Conservation (phyloP, 176 grass and related monocot species). For the Puccinellia tenuiflora region DNA sequence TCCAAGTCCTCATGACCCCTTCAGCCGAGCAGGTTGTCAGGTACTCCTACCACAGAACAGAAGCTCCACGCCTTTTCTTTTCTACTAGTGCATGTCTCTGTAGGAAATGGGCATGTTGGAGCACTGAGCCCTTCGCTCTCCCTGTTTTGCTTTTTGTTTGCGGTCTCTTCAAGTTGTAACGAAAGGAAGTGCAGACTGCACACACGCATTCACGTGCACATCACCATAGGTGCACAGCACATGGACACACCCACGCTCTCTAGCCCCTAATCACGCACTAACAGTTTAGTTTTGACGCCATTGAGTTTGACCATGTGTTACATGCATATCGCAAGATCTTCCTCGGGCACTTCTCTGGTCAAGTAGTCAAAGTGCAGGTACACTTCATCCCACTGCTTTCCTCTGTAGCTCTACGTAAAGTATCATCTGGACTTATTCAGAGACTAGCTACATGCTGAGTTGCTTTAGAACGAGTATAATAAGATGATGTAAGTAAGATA, state of each 20-base stretch:
- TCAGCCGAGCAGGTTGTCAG: background rate
- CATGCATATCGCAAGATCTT: background rate
- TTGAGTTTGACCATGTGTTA: background rate
- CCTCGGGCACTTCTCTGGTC: background rate
- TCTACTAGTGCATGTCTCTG: background rate
- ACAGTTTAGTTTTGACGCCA: background rate
- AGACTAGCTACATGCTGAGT: too few relatives aligned
- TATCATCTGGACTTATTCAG: background rate
- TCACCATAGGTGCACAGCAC: background rate
- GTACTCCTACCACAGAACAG: background rate
- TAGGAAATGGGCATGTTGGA: background rate
- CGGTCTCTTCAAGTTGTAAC: background rate
- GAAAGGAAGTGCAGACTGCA: background rate
- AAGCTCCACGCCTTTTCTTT: background rate
- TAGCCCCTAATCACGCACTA: background rate
- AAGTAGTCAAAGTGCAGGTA: background rate
- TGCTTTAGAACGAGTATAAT: too few relatives aligned
- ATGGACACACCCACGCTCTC: background rate
- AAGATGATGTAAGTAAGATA: too few relatives aligned
- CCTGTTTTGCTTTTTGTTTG: background rate
- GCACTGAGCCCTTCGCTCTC: background rate
- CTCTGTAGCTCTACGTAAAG: background rate
- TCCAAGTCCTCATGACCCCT: too few relatives aligned
- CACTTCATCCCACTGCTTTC: background rate
- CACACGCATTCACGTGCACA: background rate